Evolutionary conservation across 164 flowering plant species (phyloP), one percentile per base, ranked within the genome.

Genomic region (Hamamelis virginiana): DNA sequence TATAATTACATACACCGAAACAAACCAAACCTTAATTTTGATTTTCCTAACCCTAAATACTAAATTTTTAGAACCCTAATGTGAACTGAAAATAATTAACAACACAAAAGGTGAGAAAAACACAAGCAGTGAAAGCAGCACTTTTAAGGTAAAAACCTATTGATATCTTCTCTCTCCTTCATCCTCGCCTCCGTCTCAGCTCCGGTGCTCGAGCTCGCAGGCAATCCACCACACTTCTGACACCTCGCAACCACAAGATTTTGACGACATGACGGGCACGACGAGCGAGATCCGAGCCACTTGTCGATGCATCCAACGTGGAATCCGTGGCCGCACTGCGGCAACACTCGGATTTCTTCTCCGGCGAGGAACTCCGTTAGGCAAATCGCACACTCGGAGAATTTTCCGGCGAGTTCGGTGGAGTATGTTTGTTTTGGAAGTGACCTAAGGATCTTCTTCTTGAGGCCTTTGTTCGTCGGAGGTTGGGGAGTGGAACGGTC

Each of bases 191-290:
- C 82, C 25, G 69, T 45, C 13, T 25, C 69, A 8, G 66, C 59
- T 1, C 27, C 74, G 45, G 52, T 56, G 67, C 44, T 72, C 59
- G 80, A 50, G 64, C 60, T 33, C 26, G 72, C 46, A 11, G 73
- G 82, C 9, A 81, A 18, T 0, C 78, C 84, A 25, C 90, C 86
- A 74, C 95, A 87, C 74, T 77, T 87, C 67, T 79, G 85, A 65
- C 94, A 86, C 74, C 86, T 66, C 3, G 79, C 65, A 0, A 74
- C 86, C 15, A 74, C 85, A 68, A 88, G 73, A 62, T 86, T 78
- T 83, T 82, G 85, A 19, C 98, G 87, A 75, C 98, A 93, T 8
- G 92, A 86, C 3, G 98, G 98, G 46, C 98, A 93, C 0, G 95
- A 85, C 1, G 95, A 91, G 76, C 89, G 94, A 12, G 96, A 82